Evolutionary conservation across 2,329 filamentous ascomycete genomes (phyloP).

Genomic region (Trichoderma afroharzianum): DNA sequence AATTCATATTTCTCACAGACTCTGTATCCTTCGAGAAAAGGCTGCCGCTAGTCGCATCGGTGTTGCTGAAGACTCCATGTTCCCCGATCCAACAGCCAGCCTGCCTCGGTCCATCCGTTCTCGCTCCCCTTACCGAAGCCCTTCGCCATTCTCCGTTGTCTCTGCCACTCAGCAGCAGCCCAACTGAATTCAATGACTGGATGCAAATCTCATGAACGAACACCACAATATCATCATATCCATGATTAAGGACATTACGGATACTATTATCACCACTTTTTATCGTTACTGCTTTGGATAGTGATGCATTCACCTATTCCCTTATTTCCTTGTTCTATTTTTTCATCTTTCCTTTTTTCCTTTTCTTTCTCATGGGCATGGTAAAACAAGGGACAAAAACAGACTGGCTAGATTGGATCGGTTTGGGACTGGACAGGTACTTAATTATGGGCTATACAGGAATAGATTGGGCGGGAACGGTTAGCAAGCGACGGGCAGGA

Average conservation of each 20-base stretch:
- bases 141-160: conserved; percentile 9
- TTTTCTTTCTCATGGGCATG: not conserved
- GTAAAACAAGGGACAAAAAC: not conserved
- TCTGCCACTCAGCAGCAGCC: conserved; percentile 5
- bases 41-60: conserved; percentile 48
- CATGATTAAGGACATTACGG: not conserved
- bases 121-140: conserved; percentile 13
- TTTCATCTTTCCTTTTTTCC: not conserved
- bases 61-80: conserved; percentile 35
- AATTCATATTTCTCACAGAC: conserved; percentile 30
- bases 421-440: not conserved
- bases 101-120: conserved; percentile 5
- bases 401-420: not conserved
- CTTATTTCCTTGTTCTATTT: not conserved
- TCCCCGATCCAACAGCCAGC: conserved; percentile 24
- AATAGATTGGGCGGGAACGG: conserved; percentile 9
- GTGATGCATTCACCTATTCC: not conserved
- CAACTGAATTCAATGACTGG: not conserved
- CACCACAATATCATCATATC: not conserved
- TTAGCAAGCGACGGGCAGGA: not conserved
- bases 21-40: conserved; percentile 50
- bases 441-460: not conserved
- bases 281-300: not conserved
- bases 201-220: not conserved
- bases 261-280: not conserved